Conservation (phyloP, 148 eudicot species). For the Mesembryanthemum crystallinum region DNA sequence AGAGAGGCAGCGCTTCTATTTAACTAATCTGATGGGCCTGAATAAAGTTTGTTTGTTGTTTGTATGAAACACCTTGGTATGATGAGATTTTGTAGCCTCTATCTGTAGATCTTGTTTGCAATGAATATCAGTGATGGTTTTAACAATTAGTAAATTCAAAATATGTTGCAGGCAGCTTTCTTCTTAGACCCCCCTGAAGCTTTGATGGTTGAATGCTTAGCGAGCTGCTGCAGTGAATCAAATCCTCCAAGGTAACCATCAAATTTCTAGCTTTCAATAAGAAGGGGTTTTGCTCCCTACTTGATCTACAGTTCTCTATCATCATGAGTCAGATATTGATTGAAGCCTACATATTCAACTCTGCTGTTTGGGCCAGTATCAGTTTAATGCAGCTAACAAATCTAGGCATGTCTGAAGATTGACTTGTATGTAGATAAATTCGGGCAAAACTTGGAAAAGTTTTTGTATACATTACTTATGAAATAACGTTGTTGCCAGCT, state of each 20-base stretch:
- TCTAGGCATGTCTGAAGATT: no score
- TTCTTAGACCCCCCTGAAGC: constrained; percentile 54
- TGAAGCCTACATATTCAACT: no score
- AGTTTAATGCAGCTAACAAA: no score
- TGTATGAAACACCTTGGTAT: neutral
- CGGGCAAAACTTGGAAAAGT: neutral
- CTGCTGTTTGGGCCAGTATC: no score
- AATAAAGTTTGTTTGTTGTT: neutral
- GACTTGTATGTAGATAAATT: no score
- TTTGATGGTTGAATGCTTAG: constrained; percentile 62
- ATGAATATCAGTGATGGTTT: neutral
- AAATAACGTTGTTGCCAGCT: neutral
- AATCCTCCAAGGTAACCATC: constrained; percentile 61
- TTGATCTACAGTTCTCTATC: no score
- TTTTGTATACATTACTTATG: neutral
- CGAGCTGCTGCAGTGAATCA: constrained; percentile 63
- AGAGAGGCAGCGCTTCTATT: no score
- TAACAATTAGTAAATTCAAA: neutral
- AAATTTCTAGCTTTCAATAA: neutral
- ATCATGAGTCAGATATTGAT: no score
- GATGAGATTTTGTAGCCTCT: neutral
- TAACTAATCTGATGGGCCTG: no score
- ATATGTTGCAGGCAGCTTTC: constrained; percentile 54
- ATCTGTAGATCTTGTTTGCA: neutral
- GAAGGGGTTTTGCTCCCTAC: neutral